Evolutionary conservation across 305 asterid species (phyloP), one percentile per base, ranked within the genome.

Genomic region (Fraxinus dipetala): DNA sequence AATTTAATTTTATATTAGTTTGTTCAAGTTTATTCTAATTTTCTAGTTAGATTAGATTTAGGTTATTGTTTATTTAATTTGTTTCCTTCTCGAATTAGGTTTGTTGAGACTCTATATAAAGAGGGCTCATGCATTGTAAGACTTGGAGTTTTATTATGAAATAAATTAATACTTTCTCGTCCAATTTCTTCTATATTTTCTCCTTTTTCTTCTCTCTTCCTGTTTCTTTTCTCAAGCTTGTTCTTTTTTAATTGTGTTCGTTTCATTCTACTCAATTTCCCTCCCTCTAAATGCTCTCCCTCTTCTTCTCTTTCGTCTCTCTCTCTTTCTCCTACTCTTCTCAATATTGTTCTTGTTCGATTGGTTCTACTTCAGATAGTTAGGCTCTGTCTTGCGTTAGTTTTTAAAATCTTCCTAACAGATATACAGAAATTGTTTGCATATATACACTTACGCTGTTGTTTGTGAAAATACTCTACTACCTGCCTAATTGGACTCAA

Each of bases 381-480:
- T 34, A 6, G 8, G n/a, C 72, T 56, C 31, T 28, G 40, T 69
- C 10, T 69, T 13, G 34, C 2, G 18, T 69, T 69, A 69, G 36
- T 14, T 69, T 28, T 69, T 69, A 69, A 5, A 69, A 69, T 69
- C 36, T 30, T 69, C 38, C 40, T 16, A 31, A 30, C 32, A 8
- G 18, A 30, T 69, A 14, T 69, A 5, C 11, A 69, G 22, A 69
- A 69, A 30, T 28, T 14, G 20, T 69, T 28, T 0, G 75, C 75
- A 14, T 69, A 13, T 69, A 69, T 69, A 30, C 75, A 76, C 11
- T 32, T 30, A 18, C 32, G 43, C 72, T 72, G 75, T 43, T 75
- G 48, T 82, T 83, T 20, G 38, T 65, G 56, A 43, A 56, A 72
- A 40, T 74, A 76, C 54, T 84, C 69, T 38, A 34, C 72, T 79